Percentiles rank a stretch among this genome's conserved stretches.
phyloP scores from a whole-genome alignment of 768 basidiomycete species.

The Lentinula sp. region DNA sequence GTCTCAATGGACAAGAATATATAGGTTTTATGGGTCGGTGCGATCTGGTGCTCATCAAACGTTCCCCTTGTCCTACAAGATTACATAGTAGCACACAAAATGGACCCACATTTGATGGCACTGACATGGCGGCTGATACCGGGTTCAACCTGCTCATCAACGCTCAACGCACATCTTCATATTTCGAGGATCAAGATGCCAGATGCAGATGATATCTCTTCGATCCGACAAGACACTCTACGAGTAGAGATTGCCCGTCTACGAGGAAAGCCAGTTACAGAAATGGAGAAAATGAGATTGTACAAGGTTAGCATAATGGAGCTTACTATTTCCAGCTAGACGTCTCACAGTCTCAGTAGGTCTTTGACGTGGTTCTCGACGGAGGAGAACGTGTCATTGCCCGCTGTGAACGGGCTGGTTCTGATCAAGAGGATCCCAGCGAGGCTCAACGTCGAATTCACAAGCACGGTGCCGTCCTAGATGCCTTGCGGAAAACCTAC shows the following conservation, averaged over 20 bases:
- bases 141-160: conserved; percentile 42
- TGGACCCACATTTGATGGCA: no score
- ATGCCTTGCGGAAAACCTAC: background rate
- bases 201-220: conserved; percentile 16
- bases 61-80: no score
- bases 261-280: background rate
- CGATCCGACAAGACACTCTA: background rate
- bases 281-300: background rate
- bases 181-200: conserved; percentile 3
- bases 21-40: no score
- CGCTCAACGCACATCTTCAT: conserved; percentile 14
- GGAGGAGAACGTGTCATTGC: background rate
- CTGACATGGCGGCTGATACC: no score
- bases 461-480: background rate
- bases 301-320: background rate
- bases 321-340: background rate
- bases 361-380: background rate
- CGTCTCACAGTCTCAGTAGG: background rate
- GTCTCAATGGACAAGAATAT: no score
- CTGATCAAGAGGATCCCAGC: background rate
- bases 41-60: no score
- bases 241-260: background rate
- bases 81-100: no score
- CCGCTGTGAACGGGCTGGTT: background rate
- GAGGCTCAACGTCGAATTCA: background rate